phyloP scores from a whole-genome alignment of 169 alveolate genomes.

The Haemoproteus tartakovskyi region DNA sequence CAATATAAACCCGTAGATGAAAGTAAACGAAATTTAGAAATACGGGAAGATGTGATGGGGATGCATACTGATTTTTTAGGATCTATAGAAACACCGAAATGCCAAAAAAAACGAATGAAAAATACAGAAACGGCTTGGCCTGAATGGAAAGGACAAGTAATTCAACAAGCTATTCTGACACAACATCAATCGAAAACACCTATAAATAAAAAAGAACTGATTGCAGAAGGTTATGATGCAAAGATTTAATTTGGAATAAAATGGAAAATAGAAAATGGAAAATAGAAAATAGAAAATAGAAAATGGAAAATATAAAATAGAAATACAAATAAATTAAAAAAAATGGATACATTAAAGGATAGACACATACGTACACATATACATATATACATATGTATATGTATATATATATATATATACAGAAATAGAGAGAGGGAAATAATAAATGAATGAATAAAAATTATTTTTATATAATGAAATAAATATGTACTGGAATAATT shows the following conservation, averaged over 20 bases:
- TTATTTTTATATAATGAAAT: too few relatives aligned
- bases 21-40: conserved; percentile 70
- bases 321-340: too few relatives aligned
- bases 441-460: too few relatives aligned
- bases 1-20: conserved; percentile 83
- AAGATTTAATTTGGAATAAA: conserved; percentile 69
- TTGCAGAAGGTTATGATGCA: conserved; percentile 89
- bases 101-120: conserved; percentile 66
- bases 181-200: conserved; percentile 87
- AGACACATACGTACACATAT: not conserved
- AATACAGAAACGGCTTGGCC: conserved; percentile 86
- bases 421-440: too few relatives aligned
- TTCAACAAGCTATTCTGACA: conserved; percentile 87
- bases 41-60: conserved; percentile 84
- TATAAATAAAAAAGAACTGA: conserved; percentile 83
- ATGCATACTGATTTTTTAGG: conserved; percentile 84
- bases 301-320: not conserved
- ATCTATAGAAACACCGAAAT: conserved; percentile 74
- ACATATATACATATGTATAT: not conserved
- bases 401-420: not conserved
- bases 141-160: conserved; percentile 91
- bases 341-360: not conserved
- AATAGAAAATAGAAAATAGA: not conserved
- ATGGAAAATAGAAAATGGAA: not conserved
- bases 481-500: too few relatives aligned